Base-by-base conservation (phyloP, 306 rosid species). In the Biancaea sappan region DNA sequence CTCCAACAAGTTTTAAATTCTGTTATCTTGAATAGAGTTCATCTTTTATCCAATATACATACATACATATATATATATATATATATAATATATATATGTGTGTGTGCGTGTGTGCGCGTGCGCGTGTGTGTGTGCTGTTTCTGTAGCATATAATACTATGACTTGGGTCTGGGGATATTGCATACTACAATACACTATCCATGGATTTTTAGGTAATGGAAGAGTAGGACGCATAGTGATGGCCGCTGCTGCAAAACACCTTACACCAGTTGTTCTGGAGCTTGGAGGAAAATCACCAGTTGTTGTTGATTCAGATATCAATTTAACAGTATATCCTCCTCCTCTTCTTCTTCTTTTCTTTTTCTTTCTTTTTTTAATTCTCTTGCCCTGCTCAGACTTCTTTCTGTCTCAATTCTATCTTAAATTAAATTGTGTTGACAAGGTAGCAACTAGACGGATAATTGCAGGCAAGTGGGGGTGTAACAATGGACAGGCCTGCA, bases 221-320 rank as follows among this genome's bases (percentile, higher is more conserved):
- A 86, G 84, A 85, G 89, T 92, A 66, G 99, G 81, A 32, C 93
- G 99, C 47, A 70, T 92, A 72, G 96, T 95, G 77, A 92, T 95
- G 99, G 87, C 92, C 52, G 96, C 98, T 72, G 99, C 99, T 79
- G 96, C 97, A 6, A 92, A 88, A 81, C 97, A 95, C 86, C 98
- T 95, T 75, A 95, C 99, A 35, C 99, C 99, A 52, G 98, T 95
- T 69, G 87, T 90, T 70, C 74, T 95, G 83, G 99, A 95, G 88
- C 99, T 95, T 38, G 99, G 99, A 79, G 99, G 99, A 85, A 95
- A 95, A 81, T 90, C 85, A 76, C 99, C 99, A 0, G 92, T 78
- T 69, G 72, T 95, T 63, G 98, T 95, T 59, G 99, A 95, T 82
- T 87, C 94, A 46, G 52, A 56, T 81, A 86, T 87, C 51, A 87